Conservation (phyloP, 768 basidiomycete genomes). For the Pleurotus tuber-regium region DNA sequence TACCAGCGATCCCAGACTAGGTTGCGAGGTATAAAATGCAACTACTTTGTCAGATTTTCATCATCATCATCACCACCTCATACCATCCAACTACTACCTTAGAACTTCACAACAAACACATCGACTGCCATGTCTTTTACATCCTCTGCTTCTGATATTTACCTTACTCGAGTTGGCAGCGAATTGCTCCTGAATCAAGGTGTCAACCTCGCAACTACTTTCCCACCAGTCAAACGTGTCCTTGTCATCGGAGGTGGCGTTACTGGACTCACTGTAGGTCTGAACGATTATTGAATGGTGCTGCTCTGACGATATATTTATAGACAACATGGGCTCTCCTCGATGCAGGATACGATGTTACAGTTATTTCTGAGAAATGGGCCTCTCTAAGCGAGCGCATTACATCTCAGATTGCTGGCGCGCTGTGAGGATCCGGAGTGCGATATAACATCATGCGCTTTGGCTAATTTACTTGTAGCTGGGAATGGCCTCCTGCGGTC, state of each 20-base stretch:
- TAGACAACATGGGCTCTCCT: slow-evolving; percentile 30
- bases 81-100: background rate
- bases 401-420: slow-evolving; percentile 26
- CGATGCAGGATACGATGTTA: slow-evolving; percentile 34
- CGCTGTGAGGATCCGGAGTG: slow-evolving; percentile 20
- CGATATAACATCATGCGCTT: background rate
- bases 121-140: background rate
- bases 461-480: slow-evolving; percentile 18
- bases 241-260: slow-evolving; percentile 15
- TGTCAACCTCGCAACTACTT: background rate
- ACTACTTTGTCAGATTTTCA: background rate
- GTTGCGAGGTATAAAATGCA: slow-evolving; percentile 2
- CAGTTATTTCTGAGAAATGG: slow-evolving; percentile 27
- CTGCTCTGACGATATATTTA: background rate
- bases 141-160: background rate
- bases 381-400: slow-evolving; percentile 18
- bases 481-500: slow-evolving; percentile 39
- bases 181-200: slow-evolving; percentile 10
- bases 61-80: background rate
- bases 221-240: slow-evolving; percentile 8
- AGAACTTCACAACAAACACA: background rate
- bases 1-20: background rate
- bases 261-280: slow-evolving; percentile 13
- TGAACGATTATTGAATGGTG: background rate
- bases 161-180: slow-evolving; percentile 5